phyloP scores from a whole-genome alignment of 495 filamentous ascomycete genomes.

The Amniculicola lignicola region DNA sequence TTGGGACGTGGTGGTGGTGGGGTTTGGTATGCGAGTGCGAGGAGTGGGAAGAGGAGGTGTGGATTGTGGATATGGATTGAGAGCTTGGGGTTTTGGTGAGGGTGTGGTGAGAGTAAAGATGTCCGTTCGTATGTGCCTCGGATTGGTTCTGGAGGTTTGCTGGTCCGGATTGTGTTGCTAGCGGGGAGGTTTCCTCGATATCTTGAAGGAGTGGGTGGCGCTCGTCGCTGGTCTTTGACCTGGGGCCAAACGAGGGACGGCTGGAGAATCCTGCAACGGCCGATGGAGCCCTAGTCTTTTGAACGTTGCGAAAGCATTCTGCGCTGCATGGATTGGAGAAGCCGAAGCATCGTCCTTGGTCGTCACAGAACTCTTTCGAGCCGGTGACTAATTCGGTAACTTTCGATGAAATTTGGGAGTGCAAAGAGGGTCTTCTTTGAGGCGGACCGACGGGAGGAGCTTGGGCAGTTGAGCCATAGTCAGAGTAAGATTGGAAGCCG shows the following conservation, averaged over 20 bases:
- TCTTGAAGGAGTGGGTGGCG: conserved; percentile 37
- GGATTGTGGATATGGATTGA: conserved; percentile 68
- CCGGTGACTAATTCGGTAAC: conserved; percentile 22
- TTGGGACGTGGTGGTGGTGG: conserved; percentile 95
- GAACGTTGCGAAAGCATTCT: conserved; percentile 65
- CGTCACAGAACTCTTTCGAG: conserved; percentile 54
- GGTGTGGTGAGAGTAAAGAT: conserved; percentile 3
- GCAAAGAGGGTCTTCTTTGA: conserved; percentile 42
- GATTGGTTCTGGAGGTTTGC: conserved; percentile 1
- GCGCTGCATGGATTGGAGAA: conserved; percentile 81
- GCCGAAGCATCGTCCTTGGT: conserved; percentile 74
- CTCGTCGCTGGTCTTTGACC: conserved; percentile 30
- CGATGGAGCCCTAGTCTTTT: no score
- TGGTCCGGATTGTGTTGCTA: conserved; percentile 16
- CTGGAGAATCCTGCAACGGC: no score
- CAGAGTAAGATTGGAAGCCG: conserved; percentile 10
- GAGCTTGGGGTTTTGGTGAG: conserved; percentile 89
- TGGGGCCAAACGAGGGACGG: conserved; percentile 23
- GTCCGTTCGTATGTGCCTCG: not conserved
- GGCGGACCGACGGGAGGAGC: conserved; percentile 9
- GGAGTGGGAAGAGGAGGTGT: conserved; percentile 2
- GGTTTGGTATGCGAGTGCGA: conserved; percentile 27
- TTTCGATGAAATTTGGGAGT: conserved; percentile 24
- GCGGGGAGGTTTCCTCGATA: conserved; percentile 30
- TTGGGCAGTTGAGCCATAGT: not conserved